A percentile compares a stretch with the other conserved stretches of the same genome.
Evolutionary conservation across 140 eudicot genomes (phyloP).

Genomic region (Flaveria floridana): DNA sequence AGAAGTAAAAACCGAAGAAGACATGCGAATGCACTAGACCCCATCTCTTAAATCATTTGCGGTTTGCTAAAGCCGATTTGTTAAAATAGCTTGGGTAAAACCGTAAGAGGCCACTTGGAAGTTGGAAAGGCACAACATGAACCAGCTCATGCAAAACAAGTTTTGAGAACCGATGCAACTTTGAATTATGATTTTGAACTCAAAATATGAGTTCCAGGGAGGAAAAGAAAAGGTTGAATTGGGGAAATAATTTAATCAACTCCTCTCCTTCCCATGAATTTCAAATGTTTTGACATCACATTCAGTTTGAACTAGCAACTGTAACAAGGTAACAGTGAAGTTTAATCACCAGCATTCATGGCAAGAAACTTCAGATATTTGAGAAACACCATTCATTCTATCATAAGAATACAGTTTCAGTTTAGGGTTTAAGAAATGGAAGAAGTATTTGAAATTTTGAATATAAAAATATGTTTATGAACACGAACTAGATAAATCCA

Average conservation of each 20-base stretch:
- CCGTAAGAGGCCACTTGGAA: no score
- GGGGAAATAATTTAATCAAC: no score
- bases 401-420: no score
- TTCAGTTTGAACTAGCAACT: not conserved
- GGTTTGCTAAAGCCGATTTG: no score
- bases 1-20: no score
- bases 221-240: no score
- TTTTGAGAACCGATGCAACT: not conserved
- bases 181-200: not conserved
- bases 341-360: not conserved
- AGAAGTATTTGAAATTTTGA: not conserved
- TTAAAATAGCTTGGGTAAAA: no score
- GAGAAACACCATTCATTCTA: not conserved
- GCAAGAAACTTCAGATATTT: not conserved
- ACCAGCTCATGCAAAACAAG: no score
- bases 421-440: not conserved
- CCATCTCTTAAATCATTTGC: no score
- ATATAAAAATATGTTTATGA: not conserved
- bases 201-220: not conserved
- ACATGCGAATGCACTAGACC: no score
- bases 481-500: not conserved
- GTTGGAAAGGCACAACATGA: no score
- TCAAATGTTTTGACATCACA: slow-evolving; percentile 4
- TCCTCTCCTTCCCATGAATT: not conserved
- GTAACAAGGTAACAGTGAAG: no score